phyloP scores from a whole-genome alignment of 768 basidiomycete species.

The Serendipita vermifera region DNA sequence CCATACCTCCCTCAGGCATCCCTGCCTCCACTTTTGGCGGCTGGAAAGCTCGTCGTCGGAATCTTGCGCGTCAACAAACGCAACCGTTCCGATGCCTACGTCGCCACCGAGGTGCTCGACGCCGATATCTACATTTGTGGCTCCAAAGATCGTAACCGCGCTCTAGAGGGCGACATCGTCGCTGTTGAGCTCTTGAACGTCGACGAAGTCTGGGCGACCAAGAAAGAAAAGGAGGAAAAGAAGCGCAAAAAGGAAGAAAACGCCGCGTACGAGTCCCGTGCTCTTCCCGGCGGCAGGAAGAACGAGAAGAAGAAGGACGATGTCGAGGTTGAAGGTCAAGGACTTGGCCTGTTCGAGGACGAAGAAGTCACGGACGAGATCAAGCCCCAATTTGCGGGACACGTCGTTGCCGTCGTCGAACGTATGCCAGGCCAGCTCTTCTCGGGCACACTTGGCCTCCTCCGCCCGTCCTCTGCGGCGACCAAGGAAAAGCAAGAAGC shows the following conservation, averaged over 20 bases:
- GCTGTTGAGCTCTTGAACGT: constrained; percentile 96
- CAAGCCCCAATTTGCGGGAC: constrained; percentile 96
- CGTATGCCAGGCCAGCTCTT: constrained; percentile 98
- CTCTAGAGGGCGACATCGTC: constrained; percentile 95
- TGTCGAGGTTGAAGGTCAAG: constrained; percentile 98
- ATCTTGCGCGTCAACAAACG: constrained; percentile 96
- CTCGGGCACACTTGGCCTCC: constrained; percentile 88
- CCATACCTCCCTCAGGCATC: constrained; percentile 98
- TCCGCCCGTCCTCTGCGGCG: constrained; percentile 90
- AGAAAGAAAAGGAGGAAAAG: constrained; percentile 99
- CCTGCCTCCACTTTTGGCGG: constrained; percentile 87
- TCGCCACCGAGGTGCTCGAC: constrained; percentile 93
- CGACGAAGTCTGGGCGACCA: constrained; percentile 95
- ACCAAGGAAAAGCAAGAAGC: constrained; percentile 99
- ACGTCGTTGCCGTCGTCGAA: constrained; percentile 99
- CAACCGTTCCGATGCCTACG: constrained; percentile 96
- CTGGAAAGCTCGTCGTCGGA: constrained; percentile 95
- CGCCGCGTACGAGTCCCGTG: constrained; percentile 79
- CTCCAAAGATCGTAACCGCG: constrained; percentile 96
- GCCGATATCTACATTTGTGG: constrained; percentile 99
- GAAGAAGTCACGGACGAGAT: constrained; percentile 98
- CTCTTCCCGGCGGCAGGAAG: constrained; percentile 59
- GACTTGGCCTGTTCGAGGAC: constrained; percentile 90
- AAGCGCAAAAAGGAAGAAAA: constrained; percentile 99
- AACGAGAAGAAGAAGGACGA: constrained; percentile 99